phyloP scores from a whole-genome alignment of 371 early-diverging fungal genomes.

The Mortierella sp. region DNA sequence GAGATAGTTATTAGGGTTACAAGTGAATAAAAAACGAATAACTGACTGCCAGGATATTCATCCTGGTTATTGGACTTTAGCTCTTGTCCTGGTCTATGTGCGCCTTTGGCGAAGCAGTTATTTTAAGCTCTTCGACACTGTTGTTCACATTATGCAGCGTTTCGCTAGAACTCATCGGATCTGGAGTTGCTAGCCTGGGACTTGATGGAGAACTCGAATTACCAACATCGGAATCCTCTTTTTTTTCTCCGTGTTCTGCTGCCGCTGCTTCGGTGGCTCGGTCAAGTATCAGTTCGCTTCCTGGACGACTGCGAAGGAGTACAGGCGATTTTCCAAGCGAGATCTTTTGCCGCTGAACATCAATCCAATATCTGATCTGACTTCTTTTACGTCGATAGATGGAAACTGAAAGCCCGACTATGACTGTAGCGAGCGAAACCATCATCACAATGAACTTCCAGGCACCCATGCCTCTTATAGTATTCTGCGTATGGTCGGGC shows the following conservation, averaged over 20 bases:
- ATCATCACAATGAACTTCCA: constrained; percentile 12
- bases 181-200: not conserved
- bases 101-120: not conserved
- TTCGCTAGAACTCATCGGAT: not conserved
- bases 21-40: too few species aligned
- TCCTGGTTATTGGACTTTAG: too few species aligned
- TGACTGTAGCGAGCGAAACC: not conserved
- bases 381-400: constrained; percentile 7
- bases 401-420: not conserved
- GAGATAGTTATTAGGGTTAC: too few species aligned
- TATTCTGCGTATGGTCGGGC: not conserved
- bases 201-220: not conserved
- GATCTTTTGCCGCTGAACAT: not conserved
- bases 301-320: not conserved
- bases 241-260: not conserved
- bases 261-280: not conserved
- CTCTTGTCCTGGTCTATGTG: too few species aligned
- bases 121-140: not conserved
- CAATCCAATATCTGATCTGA: constrained; percentile 12
- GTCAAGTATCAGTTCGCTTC: not conserved
- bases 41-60: too few species aligned
- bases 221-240: not conserved
- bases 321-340: not conserved
- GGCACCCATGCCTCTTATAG: constrained; percentile 6
- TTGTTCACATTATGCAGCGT: not conserved